Conservation (phyloP, 2,329 filamentous ascomycete species). For the Hypoxylon sp. region DNA sequence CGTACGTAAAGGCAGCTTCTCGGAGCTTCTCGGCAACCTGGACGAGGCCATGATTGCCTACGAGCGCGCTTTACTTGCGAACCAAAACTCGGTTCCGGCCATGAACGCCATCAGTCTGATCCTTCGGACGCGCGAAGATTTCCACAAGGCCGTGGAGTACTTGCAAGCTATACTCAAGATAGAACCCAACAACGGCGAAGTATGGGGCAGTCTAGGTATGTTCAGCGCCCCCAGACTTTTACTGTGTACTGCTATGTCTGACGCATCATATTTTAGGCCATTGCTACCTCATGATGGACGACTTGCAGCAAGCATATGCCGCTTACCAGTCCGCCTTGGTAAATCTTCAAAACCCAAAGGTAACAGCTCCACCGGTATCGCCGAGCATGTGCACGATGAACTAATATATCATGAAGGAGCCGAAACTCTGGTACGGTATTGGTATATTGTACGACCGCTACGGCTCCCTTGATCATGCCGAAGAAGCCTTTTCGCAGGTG, state of each 20-base stretch:
- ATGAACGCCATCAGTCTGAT: conserved; percentile 96
- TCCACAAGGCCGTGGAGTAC: conserved; percentile 92
- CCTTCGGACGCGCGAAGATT: conserved; percentile 89
- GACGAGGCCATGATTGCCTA: conserved; percentile 92
- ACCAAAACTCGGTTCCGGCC: conserved; percentile 85
- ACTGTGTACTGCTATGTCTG: conserved; percentile 21
- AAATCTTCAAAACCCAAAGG: conserved; percentile 91
- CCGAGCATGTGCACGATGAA: not conserved
- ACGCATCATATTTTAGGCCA: conserved; percentile 69
- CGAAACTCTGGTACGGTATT: conserved; percentile 98
- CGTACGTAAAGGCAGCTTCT: conserved; percentile 73
- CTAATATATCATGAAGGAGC: conserved; percentile 69
- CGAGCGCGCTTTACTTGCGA: conserved; percentile 87
- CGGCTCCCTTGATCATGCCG: conserved; percentile 93
- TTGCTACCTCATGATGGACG: conserved; percentile 98
- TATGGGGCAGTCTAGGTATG: conserved; percentile 93
- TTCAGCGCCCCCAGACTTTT: conserved; percentile 15
- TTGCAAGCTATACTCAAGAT: conserved; percentile 90
- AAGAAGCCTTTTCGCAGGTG: conserved; percentile 97
- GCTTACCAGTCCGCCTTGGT: conserved; percentile 96
- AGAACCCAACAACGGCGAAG: conserved; percentile 88
- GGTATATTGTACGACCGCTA: conserved; percentile 97
- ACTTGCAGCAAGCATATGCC: conserved; percentile 93
- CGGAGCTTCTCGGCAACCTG: conserved; percentile 85
- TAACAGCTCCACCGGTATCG: conserved; percentile 50